These are phyloP conservation scores for Aureobasidium sp. DNA, from an alignment of 2,329 filamentous ascomycete genomes.

Conservation along the genomic window DNA sequence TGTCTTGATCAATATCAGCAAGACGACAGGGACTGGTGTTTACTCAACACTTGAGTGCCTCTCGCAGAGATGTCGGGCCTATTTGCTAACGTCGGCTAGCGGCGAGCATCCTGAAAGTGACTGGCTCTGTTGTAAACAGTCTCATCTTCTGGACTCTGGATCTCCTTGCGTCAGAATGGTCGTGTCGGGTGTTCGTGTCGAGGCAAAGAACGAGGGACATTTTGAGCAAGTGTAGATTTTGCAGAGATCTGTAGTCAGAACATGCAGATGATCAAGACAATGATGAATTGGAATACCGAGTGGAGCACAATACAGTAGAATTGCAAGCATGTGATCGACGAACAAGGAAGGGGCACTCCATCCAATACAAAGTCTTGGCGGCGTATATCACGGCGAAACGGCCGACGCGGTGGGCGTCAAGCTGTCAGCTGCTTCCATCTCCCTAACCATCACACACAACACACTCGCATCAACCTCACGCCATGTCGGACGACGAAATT, in stretches of 20 bases:
- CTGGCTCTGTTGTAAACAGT: conserved; percentile 53
- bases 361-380: neutral
- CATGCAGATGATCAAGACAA: neutral
- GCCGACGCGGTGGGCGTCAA: neutral
- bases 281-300: neutral
- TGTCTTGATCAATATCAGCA: conserved; percentile 53
- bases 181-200: neutral
- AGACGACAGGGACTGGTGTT: conserved; percentile 56
- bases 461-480: neutral
- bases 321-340: neutral
- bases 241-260: neutral
- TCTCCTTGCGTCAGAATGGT: conserved; percentile 18
- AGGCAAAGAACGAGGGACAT: neutral
- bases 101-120: conserved; percentile 47
- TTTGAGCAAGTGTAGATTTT: neutral
- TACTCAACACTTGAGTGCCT: conserved; percentile 51
- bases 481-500: conserved; percentile 15
- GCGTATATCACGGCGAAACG: neutral
- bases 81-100: conserved; percentile 30
- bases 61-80: no score
- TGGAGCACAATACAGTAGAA: neutral
- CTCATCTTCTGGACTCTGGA: conserved; percentile 46
- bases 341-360: neutral
- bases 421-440: neutral
- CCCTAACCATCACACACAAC: neutral